A percentile compares a stretch with the other conserved stretches of the same genome.
Evolutionary conservation across 2,329 filamentous ascomycete genomes (phyloP).

Genomic region (Nothophaeocryptopus gaeumannii): DNA sequence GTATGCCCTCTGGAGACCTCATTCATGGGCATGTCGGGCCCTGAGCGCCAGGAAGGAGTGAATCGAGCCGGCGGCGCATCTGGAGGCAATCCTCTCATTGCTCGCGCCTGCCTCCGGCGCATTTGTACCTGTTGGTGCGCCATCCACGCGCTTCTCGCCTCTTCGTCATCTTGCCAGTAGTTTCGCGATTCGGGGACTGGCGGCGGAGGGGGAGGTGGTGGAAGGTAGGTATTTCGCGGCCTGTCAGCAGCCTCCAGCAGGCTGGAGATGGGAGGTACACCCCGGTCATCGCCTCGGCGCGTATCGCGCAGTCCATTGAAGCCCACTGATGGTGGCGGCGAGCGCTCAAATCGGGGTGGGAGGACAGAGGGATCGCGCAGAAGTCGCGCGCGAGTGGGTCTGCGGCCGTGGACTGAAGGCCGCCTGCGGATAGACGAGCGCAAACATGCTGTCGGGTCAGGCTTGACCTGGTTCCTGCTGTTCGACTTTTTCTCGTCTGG

Average conservation of each 20-base stretch:
- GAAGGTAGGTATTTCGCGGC: background rate
- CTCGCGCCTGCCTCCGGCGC: constrained; percentile 2
- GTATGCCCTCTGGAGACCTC: background rate
- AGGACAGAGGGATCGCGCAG: constrained; percentile 23
- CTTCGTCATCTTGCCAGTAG: constrained; percentile 13
- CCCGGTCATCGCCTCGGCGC: constrained; percentile 21
- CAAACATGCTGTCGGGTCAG: constrained; percentile 45
- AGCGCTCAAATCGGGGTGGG: constrained; percentile 27
- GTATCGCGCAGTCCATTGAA: constrained; percentile 20
- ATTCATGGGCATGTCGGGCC: background rate
- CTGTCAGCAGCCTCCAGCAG: constrained; percentile 31
- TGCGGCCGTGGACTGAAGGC: constrained; percentile 31
- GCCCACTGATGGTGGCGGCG: constrained; percentile 21
- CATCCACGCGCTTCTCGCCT: constrained; percentile 4
- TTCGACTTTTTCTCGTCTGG: constrained; percentile 45
- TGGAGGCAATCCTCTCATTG: background rate
- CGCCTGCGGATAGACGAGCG: constrained; percentile 59
- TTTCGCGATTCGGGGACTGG: constrained; percentile 29
- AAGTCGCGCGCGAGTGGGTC: constrained; percentile 29
- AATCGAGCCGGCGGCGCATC: background rate
- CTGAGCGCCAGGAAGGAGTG: background rate
- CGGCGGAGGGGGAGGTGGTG: constrained; percentile 13
- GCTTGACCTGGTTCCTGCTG: constrained; percentile 45
- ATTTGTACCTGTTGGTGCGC: constrained; percentile 2
- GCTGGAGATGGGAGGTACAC: constrained; percentile 31